Evolutionary conservation across 176 grass and related monocot genomes (phyloP).

Genomic region (Rhynchospora tenuis): DNA sequence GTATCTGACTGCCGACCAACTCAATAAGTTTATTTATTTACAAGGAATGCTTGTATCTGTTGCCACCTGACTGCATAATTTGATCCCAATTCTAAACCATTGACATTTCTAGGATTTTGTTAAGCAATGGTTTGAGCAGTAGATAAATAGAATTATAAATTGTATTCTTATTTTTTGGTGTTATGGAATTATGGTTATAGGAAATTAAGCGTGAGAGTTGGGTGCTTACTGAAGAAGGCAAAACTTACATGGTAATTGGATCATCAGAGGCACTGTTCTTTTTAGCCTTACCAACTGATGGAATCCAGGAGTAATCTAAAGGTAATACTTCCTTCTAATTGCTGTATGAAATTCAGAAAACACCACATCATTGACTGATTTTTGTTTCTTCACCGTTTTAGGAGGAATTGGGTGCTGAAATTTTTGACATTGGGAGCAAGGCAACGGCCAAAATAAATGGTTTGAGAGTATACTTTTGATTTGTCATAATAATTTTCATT

Average conservation of each 20-base stretch:
- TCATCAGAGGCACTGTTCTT: constrained; percentile 69
- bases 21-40: not conserved
- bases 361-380: not conserved
- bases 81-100: not conserved
- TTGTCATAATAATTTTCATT: not conserved
- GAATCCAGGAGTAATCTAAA: constrained; percentile 51
- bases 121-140: not conserved
- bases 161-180: not conserved
- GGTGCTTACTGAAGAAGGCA: constrained; percentile 75
- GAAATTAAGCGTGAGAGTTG: constrained; percentile 63
- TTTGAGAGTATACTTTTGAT: no score
- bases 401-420: no score
- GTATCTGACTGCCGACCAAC: not conserved
- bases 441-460: constrained; percentile 46
- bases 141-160: not conserved
- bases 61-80: not conserved
- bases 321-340: constrained; percentile 35
- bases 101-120: not conserved
- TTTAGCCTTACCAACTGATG: constrained; percentile 49
- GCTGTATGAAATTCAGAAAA: not conserved
- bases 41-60: not conserved
- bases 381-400: constrained; percentile 21
- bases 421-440: constrained; percentile 47
- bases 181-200: constrained; percentile 26
- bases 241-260: constrained; percentile 43